A percentile compares a stretch with the other conserved stretches of the same genome.
phyloP scores from a whole-genome alignment of 2,329 filamentous ascomycete genomes.

The Emmonsiellopsis sp. region DNA sequence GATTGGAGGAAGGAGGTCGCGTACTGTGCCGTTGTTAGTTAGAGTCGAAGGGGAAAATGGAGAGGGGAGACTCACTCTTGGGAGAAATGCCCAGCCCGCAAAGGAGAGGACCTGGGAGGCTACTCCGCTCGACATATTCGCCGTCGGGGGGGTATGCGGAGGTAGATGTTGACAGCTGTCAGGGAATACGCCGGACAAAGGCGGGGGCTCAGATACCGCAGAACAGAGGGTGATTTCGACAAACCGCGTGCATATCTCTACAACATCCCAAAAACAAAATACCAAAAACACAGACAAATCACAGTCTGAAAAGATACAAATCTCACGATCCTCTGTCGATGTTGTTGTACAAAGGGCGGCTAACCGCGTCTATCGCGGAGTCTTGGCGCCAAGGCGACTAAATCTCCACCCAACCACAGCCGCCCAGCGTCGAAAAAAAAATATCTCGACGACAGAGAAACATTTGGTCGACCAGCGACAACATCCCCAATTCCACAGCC shows the following conservation, averaged over 20 bases:
- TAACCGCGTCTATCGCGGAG: not conserved
- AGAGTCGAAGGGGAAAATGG: not conserved
- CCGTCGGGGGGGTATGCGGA: not conserved
- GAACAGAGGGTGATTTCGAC: not conserved
- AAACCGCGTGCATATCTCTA: not conserved
- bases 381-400: not conserved
- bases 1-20: conserved; percentile 68
- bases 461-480: not conserved
- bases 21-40: conserved; percentile 43
- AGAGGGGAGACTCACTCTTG: conserved; percentile 39
- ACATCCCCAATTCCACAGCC: not conserved
- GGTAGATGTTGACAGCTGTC: not conserved
- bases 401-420: not conserved
- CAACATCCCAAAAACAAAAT: not conserved
- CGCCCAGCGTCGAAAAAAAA: not conserved
- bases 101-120: conserved; percentile 44
- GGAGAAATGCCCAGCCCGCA: conserved; percentile 53
- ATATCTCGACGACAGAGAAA: not conserved
- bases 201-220: not conserved
- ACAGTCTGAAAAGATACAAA: not conserved
- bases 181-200: not conserved
- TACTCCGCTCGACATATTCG: conserved; percentile 19
- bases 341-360: not conserved
- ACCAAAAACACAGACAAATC: not conserved
- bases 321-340: not conserved